phyloP scores from a whole-genome alignment of 2,329 filamentous ascomycete genomes.

The Ascochyta lentis region DNA sequence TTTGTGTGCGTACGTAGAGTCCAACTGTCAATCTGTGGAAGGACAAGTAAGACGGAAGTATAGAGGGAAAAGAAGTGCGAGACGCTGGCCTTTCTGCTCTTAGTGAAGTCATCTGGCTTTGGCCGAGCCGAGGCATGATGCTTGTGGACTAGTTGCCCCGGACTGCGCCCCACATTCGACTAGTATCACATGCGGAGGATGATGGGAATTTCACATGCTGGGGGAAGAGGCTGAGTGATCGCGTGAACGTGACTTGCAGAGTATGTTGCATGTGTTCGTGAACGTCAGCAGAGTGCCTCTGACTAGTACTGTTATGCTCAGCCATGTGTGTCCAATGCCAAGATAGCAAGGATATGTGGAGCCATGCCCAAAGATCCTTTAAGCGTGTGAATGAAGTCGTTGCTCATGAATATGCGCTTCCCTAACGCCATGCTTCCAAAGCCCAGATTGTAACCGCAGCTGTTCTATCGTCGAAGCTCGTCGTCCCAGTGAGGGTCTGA shows the following conservation, averaged over 20 bases:
- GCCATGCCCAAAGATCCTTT: neutral
- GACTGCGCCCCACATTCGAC: constrained; percentile 9
- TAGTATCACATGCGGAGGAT: constrained; percentile 25
- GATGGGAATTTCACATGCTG: constrained; percentile 30
- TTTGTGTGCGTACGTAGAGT: constrained; percentile 1
- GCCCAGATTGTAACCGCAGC: neutral
- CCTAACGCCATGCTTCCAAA: constrained; percentile 39
- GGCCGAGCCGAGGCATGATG: constrained; percentile 18
- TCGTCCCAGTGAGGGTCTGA: constrained; percentile 29
- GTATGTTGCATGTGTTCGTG: constrained; percentile 5
- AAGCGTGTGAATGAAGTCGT: neutral
- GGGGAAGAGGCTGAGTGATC: neutral
- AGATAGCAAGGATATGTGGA: neutral
- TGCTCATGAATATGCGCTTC: constrained; percentile 20
- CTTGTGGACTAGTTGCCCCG: constrained; percentile 10
- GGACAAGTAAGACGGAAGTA: neutral
- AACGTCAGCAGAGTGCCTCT: neutral
- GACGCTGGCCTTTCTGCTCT: constrained; percentile 10
- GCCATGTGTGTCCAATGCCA: neutral
- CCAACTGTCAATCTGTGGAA: neutral
- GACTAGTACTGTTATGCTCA: neutral
- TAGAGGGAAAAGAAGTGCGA: constrained; percentile 4
- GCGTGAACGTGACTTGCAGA: constrained; percentile 5
- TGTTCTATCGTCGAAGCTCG: constrained; percentile 16
- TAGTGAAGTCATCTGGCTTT: constrained; percentile 17